Percentiles rank a stretch among this genome's conserved stretches.
phyloP scores from a whole-genome alignment of 2,329 filamentous ascomycete genomes.

The Aureobasidium sp. region DNA sequence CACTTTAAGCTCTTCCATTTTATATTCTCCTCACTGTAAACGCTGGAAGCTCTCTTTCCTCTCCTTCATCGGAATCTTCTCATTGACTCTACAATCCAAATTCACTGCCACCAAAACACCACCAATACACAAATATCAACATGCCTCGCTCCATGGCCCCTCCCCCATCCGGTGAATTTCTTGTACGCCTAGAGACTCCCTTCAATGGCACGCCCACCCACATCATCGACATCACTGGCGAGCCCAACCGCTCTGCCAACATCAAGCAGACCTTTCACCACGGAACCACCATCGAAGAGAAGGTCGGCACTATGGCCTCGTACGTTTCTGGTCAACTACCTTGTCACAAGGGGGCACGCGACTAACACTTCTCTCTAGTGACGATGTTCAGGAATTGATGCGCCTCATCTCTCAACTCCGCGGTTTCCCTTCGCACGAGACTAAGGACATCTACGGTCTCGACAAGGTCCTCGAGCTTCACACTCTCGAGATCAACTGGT shows the following conservation, averaged over 20 bases:
- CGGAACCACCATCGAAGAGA: constrained; percentile 30
- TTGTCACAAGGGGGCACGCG: neutral
- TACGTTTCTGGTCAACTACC: constrained; percentile 13
- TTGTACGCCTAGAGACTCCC: constrained; percentile 27
- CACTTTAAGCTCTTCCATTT: neutral
- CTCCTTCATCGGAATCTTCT: neutral
- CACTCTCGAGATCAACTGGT: constrained; percentile 38
- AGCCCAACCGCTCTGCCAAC: constrained; percentile 34
- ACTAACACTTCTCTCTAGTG: constrained; percentile 22
- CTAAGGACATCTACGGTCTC: constrained; percentile 34
- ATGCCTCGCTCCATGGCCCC: constrained; percentile 23
- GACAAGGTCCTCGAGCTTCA: constrained; percentile 35
- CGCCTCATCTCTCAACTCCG: constrained; percentile 32
- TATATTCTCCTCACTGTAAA: constrained; percentile 1
- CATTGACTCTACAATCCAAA: neutral
- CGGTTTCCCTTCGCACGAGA: constrained; percentile 33
- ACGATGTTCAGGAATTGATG: constrained; percentile 37
- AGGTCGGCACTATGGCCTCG: constrained; percentile 33
- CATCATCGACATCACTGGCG: constrained; percentile 35
- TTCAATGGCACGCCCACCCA: constrained; percentile 28
- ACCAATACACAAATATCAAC: neutral
- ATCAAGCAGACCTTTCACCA: constrained; percentile 29
- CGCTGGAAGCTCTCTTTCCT: neutral
- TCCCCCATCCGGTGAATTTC: constrained; percentile 32
- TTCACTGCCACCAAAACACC: neutral